phyloP scores from a whole-genome alignment of 1,284 basidiomycete genomes.

The Ceratobasidium theobromae region DNA sequence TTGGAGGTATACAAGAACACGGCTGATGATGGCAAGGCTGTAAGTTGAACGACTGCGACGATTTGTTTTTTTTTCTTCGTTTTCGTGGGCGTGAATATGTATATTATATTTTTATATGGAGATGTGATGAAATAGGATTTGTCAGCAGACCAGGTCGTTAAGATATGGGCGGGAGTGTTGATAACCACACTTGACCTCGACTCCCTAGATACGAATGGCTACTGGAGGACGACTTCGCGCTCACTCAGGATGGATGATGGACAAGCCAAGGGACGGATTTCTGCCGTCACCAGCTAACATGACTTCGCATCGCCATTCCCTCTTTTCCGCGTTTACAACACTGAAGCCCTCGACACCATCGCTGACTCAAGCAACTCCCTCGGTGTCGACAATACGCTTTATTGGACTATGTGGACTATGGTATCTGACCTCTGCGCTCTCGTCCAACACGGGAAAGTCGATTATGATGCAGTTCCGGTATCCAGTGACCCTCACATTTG shows the following conservation, averaged over 20 bases:
- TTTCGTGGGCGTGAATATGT: no score
- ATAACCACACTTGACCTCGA: not conserved
- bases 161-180: not conserved
- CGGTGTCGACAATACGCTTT: slow-evolving; percentile 40
- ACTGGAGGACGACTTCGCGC: slow-evolving; percentile 2
- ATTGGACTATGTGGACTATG: slow-evolving; percentile 69
- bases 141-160: not conserved
- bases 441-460: slow-evolving; percentile 86
- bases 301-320: not conserved
- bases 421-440: slow-evolving; percentile 84
- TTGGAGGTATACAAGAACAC: not conserved
- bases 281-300: slow-evolving; percentile 20
- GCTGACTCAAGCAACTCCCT: slow-evolving; percentile 17
- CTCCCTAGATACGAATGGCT: not conserved
- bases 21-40: not conserved
- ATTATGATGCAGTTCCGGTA: slow-evolving; percentile 86
- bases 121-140: slow-evolving; percentile 17
- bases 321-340: slow-evolving; percentile 10
- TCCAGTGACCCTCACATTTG: slow-evolving; percentile 90
- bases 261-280: slow-evolving; percentile 15
- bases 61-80: no score
- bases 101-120: not conserved
- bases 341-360: not conserved
- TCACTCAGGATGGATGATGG: slow-evolving; percentile 24
- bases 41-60: no score